Conservation (phyloP, 2,329 filamentous ascomycete species). For the Arthroderma sp. region DNA sequence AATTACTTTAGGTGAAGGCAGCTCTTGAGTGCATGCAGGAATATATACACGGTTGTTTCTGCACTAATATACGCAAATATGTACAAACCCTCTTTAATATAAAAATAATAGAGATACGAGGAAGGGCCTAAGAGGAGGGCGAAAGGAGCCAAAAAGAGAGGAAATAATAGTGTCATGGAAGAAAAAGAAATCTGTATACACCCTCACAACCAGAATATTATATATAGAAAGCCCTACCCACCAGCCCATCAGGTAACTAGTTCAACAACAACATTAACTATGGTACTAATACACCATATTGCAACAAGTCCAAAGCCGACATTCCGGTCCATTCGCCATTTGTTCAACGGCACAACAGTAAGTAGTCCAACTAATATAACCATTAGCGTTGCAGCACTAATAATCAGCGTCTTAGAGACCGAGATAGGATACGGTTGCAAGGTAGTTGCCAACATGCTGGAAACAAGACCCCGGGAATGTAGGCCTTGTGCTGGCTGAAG, state of each 20-base stretch:
- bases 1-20: too few relatives aligned
- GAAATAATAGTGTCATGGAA: not conserved
- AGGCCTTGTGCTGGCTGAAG: constrained; percentile 66
- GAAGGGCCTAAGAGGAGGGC: not conserved
- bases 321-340: constrained; percentile 69
- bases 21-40: too few relatives aligned
- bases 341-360: constrained; percentile 69
- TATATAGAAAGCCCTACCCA: not conserved
- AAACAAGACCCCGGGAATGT: constrained; percentile 51
- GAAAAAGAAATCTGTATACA: not conserved
- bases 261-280: constrained; percentile 72
- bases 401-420: constrained; percentile 71
- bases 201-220: too few relatives aligned
- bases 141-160: not conserved
- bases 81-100: too few relatives aligned
- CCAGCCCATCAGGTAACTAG: constrained; percentile 25
- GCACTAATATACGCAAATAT: too few relatives aligned
- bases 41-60: too few relatives aligned
- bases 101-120: not conserved
- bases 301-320: constrained; percentile 72
- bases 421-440: constrained; percentile 62
- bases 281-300: constrained; percentile 69
- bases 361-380: constrained; percentile 67
- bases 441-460: constrained; percentile 5
- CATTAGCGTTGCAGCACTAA: constrained; percentile 73